phyloP scores from a whole-genome alignment of 148 eudicot species.

The Chenopodium suecicum region DNA sequence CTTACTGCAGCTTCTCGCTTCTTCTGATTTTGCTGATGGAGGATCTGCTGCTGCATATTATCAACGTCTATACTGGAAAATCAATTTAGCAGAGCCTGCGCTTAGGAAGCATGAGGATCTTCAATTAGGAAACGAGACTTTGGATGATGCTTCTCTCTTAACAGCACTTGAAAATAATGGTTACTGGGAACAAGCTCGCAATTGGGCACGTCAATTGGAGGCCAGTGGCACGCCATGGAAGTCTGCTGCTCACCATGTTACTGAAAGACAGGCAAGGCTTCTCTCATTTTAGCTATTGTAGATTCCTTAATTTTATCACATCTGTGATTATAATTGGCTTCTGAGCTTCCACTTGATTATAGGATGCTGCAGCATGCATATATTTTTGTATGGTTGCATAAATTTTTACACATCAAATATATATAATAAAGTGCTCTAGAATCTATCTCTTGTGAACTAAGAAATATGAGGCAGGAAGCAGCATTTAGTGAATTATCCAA shows the following conservation, averaged over 20 bases:
- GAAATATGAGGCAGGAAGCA: background rate
- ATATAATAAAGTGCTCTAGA: too few relatives aligned
- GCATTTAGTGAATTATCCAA: background rate
- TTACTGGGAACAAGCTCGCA: constrained; percentile 93
- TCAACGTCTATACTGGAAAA: constrained; percentile 84
- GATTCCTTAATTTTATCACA: background rate
- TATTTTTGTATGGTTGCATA: background rate
- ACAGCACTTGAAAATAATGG: constrained; percentile 75
- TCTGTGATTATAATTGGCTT: background rate
- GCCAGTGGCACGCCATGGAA: constrained; percentile 82
- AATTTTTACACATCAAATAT: too few relatives aligned
- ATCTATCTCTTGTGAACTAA: background rate
- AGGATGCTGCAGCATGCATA: constrained; percentile 8
- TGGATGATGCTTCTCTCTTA: constrained; percentile 88
- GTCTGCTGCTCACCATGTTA: constrained; percentile 78
- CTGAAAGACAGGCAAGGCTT: constrained; percentile 78
- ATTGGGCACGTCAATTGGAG: constrained; percentile 86
- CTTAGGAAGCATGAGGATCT: constrained; percentile 69
- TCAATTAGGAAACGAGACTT: constrained; percentile 67
- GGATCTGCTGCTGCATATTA: constrained; percentile 69
- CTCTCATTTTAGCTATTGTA: background rate
- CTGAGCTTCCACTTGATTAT: background rate
- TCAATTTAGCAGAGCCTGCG: constrained; percentile 86
- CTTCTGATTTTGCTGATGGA: constrained; percentile 87
- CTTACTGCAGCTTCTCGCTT: constrained; percentile 78